Conservation (phyloP, 169 alveolate genomes). For the Toxoplasma gondii region DNA sequence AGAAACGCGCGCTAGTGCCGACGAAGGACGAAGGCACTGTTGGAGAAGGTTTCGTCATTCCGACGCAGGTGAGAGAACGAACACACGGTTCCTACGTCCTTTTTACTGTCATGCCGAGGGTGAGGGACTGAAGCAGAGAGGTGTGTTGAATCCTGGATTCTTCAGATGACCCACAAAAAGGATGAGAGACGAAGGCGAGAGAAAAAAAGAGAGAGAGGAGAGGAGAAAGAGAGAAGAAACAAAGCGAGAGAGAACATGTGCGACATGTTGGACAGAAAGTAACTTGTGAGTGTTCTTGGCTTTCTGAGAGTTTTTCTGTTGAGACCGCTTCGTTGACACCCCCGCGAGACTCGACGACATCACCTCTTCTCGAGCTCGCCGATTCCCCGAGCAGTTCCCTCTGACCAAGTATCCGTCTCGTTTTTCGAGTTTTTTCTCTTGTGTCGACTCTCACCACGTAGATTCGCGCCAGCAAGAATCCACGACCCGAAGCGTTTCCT, state of each 20-base stretch:
- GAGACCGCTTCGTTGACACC: too few relatives aligned
- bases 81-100: not conserved
- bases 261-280: too few relatives aligned
- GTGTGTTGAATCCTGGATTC: too few relatives aligned
- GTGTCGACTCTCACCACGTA: not conserved
- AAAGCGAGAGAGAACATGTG: not conserved
- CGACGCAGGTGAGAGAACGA: not conserved
- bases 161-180: too few relatives aligned
- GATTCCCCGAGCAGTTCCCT: not conserved
- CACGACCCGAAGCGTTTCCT: too few relatives aligned
- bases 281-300: too few relatives aligned
- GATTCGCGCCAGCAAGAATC: not conserved
- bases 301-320: too few relatives aligned
- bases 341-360: not conserved
- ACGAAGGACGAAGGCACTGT: not conserved
- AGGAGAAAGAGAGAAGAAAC: not conserved
- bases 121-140: too few relatives aligned
- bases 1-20: not conserved
- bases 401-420: not conserved
- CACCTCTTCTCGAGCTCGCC: not conserved
- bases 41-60: conserved; percentile 31
- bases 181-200: too few relatives aligned
- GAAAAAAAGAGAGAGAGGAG: not conserved
- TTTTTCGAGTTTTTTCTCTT: not conserved
- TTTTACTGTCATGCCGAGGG: too few relatives aligned